Conservation (phyloP, 1,139 yeast species). For the Candida dubliniensis region DNA sequence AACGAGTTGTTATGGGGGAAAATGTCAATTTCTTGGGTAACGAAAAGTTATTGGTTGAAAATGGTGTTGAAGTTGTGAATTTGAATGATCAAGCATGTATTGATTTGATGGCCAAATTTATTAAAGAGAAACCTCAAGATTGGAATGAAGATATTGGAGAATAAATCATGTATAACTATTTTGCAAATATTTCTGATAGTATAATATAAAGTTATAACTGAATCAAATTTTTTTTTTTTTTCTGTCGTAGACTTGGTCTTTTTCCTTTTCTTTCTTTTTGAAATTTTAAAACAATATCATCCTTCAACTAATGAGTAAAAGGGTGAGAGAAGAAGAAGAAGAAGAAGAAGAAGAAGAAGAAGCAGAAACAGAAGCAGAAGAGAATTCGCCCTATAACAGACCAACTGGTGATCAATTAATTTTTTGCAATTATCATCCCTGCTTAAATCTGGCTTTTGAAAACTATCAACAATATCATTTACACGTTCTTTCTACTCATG, state of each 20-base stretch:
- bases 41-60: constrained; percentile 63
- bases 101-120: constrained; percentile 72
- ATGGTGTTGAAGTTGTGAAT: constrained; percentile 77
- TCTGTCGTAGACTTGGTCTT: neutral
- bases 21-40: constrained; percentile 76
- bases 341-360: constrained; percentile 14
- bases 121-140: constrained; percentile 70
- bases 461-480: constrained; percentile 27
- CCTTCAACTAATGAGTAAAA: constrained; percentile 9
- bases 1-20: constrained; percentile 86
- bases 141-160: constrained; percentile 93
- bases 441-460: constrained; percentile 15
- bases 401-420: neutral
- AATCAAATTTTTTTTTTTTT: neutral
- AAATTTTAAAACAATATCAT: neutral
- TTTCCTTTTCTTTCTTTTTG: neutral
- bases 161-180: constrained; percentile 15
- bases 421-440: constrained; percentile 13
- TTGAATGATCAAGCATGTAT: constrained; percentile 67
- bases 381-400: too few species aligned
- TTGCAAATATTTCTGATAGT: neutral
- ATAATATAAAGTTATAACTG: neutral
- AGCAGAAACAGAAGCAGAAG: constrained; percentile 12
- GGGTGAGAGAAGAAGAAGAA: constrained; percentile 16
- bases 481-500: constrained; percentile 27